These are phyloP conservation scores for Phytophthora lateralis DNA, from an alignment of 352 stramenopile genomes.

Conservation along the genomic window DNA sequence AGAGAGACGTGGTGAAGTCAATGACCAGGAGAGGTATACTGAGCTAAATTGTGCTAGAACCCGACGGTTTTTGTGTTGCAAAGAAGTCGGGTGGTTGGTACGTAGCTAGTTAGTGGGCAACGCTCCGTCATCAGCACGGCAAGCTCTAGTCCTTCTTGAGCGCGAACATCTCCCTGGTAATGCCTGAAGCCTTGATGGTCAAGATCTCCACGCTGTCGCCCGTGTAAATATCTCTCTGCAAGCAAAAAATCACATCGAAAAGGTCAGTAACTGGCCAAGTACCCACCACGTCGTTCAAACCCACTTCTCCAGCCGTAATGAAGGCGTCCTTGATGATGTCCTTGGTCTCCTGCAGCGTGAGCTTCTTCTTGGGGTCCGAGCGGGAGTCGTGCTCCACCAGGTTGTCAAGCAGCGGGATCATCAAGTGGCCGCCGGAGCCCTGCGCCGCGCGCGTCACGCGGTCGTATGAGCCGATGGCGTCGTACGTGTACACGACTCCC, in stretches of 20 bases:
- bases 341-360: slow-evolving; percentile 94
- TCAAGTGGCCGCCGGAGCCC: slow-evolving; percentile 94
- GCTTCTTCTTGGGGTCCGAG: slow-evolving; percentile 91
- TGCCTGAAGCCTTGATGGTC: slow-evolving; percentile 95
- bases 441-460: slow-evolving; percentile 75
- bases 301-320: slow-evolving; percentile 95
- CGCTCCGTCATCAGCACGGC: neutral
- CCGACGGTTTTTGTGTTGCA: slow-evolving; percentile 7
- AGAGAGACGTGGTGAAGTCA: slow-evolving; percentile 1
- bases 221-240: slow-evolving; percentile 98
- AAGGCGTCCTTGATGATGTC: slow-evolving; percentile 99
- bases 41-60: neutral
- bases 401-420: slow-evolving; percentile 99
- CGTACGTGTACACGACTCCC: slow-evolving; percentile 98
- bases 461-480: slow-evolving; percentile 95
- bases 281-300: neutral
- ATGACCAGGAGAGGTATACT: neutral
- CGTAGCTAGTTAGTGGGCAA: neutral
- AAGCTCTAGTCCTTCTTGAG: slow-evolving; percentile 95
- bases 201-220: slow-evolving; percentile 98
- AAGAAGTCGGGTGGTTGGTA: neutral
- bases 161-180: slow-evolving; percentile 91
- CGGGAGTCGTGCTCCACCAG: slow-evolving; percentile 92
- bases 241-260: neutral
- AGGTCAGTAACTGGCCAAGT: slow-evolving; percentile 5